phyloP scores from a whole-genome alignment of 805 yeast species.

The Ogataea methanolica region DNA sequence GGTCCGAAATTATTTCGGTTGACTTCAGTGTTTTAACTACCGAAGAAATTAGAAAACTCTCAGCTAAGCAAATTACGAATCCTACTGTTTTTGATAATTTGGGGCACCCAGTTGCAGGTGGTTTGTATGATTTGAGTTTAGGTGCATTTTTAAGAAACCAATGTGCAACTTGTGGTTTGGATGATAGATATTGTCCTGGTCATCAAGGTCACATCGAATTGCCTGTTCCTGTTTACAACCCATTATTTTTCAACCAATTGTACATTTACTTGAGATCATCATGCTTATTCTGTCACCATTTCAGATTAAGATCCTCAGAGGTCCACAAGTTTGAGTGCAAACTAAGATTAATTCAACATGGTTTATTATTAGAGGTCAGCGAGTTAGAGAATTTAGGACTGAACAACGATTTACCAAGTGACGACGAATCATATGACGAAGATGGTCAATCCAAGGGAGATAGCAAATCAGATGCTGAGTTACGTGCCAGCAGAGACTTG shows the following conservation, averaged over 20 bases:
- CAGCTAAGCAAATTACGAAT: slow-evolving; percentile 93
- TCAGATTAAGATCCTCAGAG: slow-evolving; percentile 65
- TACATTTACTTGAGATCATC: slow-evolving; percentile 77
- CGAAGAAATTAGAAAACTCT: slow-evolving; percentile 76
- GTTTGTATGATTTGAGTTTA: slow-evolving; percentile 88
- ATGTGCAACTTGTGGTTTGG: slow-evolving; percentile 94
- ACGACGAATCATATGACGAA: slow-evolving; percentile 45
- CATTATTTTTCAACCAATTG: slow-evolving; percentile 88
- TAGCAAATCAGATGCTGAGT: slow-evolving; percentile 30
- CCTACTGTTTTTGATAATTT: slow-evolving; percentile 94
- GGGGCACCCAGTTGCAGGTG: slow-evolving; percentile 94
- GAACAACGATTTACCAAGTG: slow-evolving; percentile 34
- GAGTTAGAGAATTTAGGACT: slow-evolving; percentile 63
- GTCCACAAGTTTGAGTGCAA: slow-evolving; percentile 75
- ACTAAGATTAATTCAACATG: slow-evolving; percentile 79
- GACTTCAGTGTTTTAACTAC: slow-evolving; percentile 85
- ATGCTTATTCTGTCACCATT: slow-evolving; percentile 87
- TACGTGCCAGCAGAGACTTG: slow-evolving; percentile 56
- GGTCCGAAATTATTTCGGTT: slow-evolving; percentile 87
- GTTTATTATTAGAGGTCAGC: slow-evolving; percentile 73
- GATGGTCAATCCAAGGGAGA: slow-evolving; percentile 30
- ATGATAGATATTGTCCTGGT: slow-evolving; percentile 93
- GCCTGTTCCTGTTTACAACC: slow-evolving; percentile 94
- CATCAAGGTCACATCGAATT: slow-evolving; percentile 97
- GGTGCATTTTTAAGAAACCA: slow-evolving; percentile 89